Conservation (phyloP, 257 asterid genomes). For the Ehretia macrophylla region DNA sequence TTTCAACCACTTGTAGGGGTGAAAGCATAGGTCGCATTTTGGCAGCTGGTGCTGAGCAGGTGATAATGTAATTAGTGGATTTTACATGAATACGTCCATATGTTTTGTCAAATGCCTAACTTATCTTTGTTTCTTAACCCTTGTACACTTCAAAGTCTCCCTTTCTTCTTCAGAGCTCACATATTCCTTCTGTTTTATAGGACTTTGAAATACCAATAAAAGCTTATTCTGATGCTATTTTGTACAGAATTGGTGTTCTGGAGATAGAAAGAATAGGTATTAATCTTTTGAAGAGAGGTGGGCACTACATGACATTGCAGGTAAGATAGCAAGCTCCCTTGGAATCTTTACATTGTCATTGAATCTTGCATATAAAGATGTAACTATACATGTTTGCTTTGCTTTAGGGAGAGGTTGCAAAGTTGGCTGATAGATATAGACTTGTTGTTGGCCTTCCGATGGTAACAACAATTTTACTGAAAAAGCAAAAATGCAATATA, state of each 20-base stretch:
- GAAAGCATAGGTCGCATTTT: conserved; percentile 68
- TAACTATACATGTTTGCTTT: conserved; percentile 14
- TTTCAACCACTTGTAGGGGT: conserved; percentile 76
- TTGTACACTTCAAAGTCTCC: too few relatives aligned
- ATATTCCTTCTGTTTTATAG: conserved; percentile 26
- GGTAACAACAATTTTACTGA: conserved; percentile 55
- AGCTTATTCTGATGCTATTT: conserved; percentile 85
- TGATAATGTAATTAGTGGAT: conserved; percentile 9
- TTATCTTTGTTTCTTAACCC: too few relatives aligned
- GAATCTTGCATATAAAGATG: not conserved
- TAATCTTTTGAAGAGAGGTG: conserved; percentile 82
- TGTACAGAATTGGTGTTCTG: conserved; percentile 82
- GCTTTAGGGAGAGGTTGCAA: conserved; percentile 86
- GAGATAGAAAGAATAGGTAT: conserved; percentile 80
- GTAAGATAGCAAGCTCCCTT: conserved; percentile 23
- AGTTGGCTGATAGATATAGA: conserved; percentile 73
- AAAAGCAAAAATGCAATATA: conserved; percentile 79
- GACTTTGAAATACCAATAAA: conserved; percentile 60
- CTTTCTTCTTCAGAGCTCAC: too few relatives aligned
- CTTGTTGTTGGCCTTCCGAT: conserved; percentile 68
- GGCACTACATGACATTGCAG: conserved; percentile 97
- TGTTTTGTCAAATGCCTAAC: not conserved
- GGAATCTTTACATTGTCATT: not conserved
- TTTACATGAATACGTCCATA: not conserved
- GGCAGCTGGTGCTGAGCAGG: conserved; percentile 91